phyloP scores from a whole-genome alignment of 495 filamentous ascomycete species.

The Penicillium silybi region DNA sequence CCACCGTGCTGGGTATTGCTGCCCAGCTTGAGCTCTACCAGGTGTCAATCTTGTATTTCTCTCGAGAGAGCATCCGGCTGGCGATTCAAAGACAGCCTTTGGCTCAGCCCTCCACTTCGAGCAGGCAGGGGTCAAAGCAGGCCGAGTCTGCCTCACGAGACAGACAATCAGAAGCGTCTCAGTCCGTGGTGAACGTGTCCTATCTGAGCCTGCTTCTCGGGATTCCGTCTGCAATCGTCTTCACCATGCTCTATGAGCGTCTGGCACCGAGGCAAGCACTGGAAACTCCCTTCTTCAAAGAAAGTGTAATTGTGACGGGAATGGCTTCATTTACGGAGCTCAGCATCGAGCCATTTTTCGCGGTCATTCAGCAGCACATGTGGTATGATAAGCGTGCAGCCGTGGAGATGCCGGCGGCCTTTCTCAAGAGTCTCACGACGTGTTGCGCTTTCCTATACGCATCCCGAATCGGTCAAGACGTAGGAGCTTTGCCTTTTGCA shows the following conservation, averaged over 20 bases:
- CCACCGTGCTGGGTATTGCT: constrained; percentile 75
- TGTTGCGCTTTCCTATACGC: constrained; percentile 62
- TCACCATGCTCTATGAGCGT: constrained; percentile 63
- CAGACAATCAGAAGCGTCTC: constrained; percentile 33
- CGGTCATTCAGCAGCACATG: constrained; percentile 73
- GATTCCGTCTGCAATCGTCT: constrained; percentile 52
- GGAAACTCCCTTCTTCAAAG: constrained; percentile 55
- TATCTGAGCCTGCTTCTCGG: constrained; percentile 74
- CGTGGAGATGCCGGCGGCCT: constrained; percentile 75
- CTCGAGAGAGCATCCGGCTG: constrained; percentile 79
- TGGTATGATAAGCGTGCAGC: constrained; percentile 73
- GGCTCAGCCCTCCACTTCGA: constrained; percentile 6
- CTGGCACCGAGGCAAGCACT: constrained; percentile 52
- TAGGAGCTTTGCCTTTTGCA: constrained; percentile 85
- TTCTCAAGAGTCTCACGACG: constrained; percentile 68
- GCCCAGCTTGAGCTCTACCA: constrained; percentile 89
- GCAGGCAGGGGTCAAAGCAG: constrained; percentile 4
- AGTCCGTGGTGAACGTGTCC: constrained; percentile 83
- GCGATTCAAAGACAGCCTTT: constrained; percentile 76
- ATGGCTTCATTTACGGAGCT: constrained; percentile 78
- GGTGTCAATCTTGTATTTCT: constrained; percentile 84
- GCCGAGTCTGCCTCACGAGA: neutral
- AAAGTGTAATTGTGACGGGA: constrained; percentile 64
- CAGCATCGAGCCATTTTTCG: constrained; percentile 78
- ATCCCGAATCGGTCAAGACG: constrained; percentile 36